Evolutionary conservation across 345 rosid species (phyloP).

Genomic region (Lagerstroemia speciosa): DNA sequence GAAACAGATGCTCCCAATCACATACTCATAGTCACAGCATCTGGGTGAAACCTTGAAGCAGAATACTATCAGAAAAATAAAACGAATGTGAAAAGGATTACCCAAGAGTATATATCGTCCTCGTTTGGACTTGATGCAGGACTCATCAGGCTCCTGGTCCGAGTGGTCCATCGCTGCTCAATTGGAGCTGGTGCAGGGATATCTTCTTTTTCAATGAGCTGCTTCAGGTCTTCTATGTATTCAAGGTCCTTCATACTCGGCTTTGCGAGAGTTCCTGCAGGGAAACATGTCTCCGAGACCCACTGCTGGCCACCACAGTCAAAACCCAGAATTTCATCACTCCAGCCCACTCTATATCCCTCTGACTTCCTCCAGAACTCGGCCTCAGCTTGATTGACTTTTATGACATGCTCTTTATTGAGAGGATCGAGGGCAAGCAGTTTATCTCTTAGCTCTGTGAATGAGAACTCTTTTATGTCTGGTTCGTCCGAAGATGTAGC

Average conservation of each 20-base stretch:
- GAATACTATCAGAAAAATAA: background rate
- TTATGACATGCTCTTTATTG: conserved; percentile 61
- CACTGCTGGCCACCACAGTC: conserved; percentile 99
- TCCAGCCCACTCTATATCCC: conserved; percentile 95
- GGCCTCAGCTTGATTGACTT: conserved; percentile 84
- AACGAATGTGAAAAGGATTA: background rate
- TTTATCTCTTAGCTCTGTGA: conserved; percentile 88
- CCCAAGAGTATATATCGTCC: conserved; percentile 83
- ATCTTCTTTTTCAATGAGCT: conserved; percentile 69
- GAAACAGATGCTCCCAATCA: background rate
- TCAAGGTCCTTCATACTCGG: conserved; percentile 92
- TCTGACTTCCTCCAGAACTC: conserved; percentile 96
- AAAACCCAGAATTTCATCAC: conserved; percentile 93
- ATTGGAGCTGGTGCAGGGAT: conserved; percentile 86
- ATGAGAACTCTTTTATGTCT: conserved; percentile 60
- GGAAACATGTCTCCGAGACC: conserved; percentile 96
- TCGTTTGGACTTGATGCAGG: conserved; percentile 71
- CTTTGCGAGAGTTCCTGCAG: conserved; percentile 78
- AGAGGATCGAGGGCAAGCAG: conserved; percentile 91
- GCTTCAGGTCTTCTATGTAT: conserved; percentile 70
- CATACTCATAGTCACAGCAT: background rate
- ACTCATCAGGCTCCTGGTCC: conserved; percentile 82
- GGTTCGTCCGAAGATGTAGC: conserved; percentile 35
- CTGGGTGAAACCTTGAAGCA: background rate
- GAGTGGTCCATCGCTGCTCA: conserved; percentile 93